Base-by-base conservation (phyloP, 2,329 filamentous ascomycete genomes). In the Cladosporium sp. region DNA sequence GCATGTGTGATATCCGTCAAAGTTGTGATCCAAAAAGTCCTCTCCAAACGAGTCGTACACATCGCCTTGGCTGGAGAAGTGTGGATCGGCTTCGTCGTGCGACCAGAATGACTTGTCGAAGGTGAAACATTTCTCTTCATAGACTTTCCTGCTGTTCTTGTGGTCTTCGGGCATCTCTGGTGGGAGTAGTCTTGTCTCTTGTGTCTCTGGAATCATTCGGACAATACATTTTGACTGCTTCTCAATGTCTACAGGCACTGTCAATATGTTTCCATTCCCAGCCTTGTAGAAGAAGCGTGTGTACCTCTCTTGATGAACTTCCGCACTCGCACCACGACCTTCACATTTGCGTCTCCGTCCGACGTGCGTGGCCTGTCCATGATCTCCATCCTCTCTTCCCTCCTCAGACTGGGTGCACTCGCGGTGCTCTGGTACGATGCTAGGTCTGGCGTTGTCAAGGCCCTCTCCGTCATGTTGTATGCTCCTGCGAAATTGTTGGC, bases 61-160 rank as follows among this genome's bases (percentile, higher is more conserved):
- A 69, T 97, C 90, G 68, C 92, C 90, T 73, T 99, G 94, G 61
- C 88, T 84, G 3, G 94, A 92, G 72, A 97, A 99, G 76, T 97
- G 90, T 34, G 85, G 79, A 70, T 96, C 92, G 25, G 80, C 74
- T 58, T 82, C 82, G 72, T 93, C 79, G 75, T 97, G 92, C 60
- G 93, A 97, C 92, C 94, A 99, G 77, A 97, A 99, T 0, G 92
- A 97, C 72, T 92, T 96, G 79, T 99, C 94, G 72, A 99, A 99
- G 2, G 90, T 92, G 70, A 99, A 99, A 0, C 82, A 84, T 76
- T 95, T 97, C 71, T 96, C 90, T 70, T 97, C 92, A 58, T 89
- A 79, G 7, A 88, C 79, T 73, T 88, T 93, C 62, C 90, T 85
- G 39, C 84, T 83, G 73, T 86, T 88, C 37, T 66, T 68, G 19